Evolutionary conservation across 2,329 filamentous ascomycete genomes (phyloP).

Genomic region (Talaromyces sp.): DNA sequence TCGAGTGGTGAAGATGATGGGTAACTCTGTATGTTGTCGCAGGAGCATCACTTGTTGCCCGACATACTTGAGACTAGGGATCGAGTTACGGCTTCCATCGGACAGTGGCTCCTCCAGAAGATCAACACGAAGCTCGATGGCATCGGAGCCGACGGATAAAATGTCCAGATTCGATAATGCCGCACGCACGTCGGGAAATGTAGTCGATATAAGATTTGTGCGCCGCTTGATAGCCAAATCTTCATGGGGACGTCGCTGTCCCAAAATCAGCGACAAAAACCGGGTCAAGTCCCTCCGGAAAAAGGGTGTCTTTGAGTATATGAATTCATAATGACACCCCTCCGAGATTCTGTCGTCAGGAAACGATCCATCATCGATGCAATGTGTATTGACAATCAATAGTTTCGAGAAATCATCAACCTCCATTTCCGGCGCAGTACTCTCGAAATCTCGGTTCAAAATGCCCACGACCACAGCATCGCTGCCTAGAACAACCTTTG

Average conservation of each 20-base stretch:
- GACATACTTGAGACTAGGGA: constrained; percentile 78
- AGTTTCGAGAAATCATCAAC: constrained; percentile 47
- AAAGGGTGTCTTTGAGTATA: constrained; percentile 71
- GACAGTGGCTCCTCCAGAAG: constrained; percentile 67
- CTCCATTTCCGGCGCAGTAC: constrained; percentile 57
- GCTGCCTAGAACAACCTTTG: constrained; percentile 52
- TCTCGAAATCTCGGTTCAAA: constrained; percentile 53
- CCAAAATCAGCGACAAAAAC: constrained; percentile 74
- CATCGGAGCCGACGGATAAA: constrained; percentile 79
- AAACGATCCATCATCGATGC: constrained; percentile 65
- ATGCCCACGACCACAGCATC: constrained; percentile 66
- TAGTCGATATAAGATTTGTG: constrained; percentile 83
- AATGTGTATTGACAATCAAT: constrained; percentile 72
- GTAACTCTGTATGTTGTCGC: constrained; percentile 76
- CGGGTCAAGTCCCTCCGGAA: constrained; percentile 72
- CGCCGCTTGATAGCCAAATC: constrained; percentile 66
- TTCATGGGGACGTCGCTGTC: constrained; percentile 73
- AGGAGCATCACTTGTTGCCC: constrained; percentile 82
- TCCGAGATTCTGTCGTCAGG: constrained; percentile 63
- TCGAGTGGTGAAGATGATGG: constrained; percentile 84
- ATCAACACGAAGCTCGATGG: constrained; percentile 80
- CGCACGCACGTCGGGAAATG: constrained; percentile 78
- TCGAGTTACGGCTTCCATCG: constrained; percentile 58
- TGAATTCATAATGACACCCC: constrained; percentile 77
- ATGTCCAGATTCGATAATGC: constrained; percentile 83